Evolutionary conservation across 2,329 filamentous ascomycete genomes (phyloP), one percentile per base, ranked within the genome.

Genomic region (Alternaria panax): DNA sequence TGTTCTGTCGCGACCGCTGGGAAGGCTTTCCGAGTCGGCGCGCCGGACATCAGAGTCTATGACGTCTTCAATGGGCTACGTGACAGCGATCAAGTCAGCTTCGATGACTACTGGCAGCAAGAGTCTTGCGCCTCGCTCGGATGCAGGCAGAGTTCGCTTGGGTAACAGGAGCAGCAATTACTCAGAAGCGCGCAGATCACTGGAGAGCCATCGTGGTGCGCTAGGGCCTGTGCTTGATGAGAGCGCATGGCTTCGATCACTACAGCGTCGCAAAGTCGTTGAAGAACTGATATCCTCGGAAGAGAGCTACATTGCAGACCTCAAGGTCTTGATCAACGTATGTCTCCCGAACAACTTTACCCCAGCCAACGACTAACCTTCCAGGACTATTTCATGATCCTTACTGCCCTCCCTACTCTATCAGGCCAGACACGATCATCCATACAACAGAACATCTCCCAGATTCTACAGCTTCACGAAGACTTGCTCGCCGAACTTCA

Each of bases 281-380:
- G 91, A 95, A 73, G 95, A 98, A 79, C 82, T 98, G 51, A 87
- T 97, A 61, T 86, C 81, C 57, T 96, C 93, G 0, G 95, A 98
- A 77, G 91, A 95, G 74, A 88, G 90, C 70, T 98, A 98, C 75
- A 89, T 98, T 68, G 87, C 89, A 16, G 94, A 97, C 70, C 79
- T 98, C 58, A 92, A 92, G 69, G 92, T 95, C 65, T 82, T 98
- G 59, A 90, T 91, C 75, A 93, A 96, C 79, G 93, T 94, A 80
- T 74, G 87, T 57, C 4, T 8, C 22, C n/a, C 30, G n/a, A 20
- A 20, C n/a, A 38, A 11, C 4, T 1, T 1, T 9, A 53, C 20
- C 36, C 11, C 8, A 34, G 22, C 42, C 56, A 41, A 56, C 12
- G 11, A 30, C 24, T 25, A 24, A 47, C 16, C 7, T 54, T 14